phyloP scores from a whole-genome alignment of 2,329 filamentous ascomycete species.

The Ophioceras dolichostomum region DNA sequence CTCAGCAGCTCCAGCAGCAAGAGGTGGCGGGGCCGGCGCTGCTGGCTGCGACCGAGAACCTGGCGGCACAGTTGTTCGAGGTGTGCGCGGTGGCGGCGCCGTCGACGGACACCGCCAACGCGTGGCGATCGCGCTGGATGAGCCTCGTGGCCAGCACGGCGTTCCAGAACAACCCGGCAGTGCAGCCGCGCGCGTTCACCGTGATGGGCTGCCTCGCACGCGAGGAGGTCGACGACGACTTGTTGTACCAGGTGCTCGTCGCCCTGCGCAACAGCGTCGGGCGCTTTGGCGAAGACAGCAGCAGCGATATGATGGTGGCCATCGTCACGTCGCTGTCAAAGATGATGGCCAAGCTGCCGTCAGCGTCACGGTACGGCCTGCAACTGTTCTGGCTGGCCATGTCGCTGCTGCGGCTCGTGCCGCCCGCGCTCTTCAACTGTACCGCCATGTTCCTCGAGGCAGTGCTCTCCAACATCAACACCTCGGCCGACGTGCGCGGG shows the following conservation, averaged over 20 bases:
- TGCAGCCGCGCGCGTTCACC: constrained; percentile 56
- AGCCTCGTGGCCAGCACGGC: constrained; percentile 60
- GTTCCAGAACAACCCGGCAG: constrained; percentile 61
- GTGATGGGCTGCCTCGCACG: constrained; percentile 60
- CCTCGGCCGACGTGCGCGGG: constrained; percentile 44
- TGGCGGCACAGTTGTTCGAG: constrained; percentile 51
- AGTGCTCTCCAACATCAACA: constrained; percentile 51
- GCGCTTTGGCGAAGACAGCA: constrained; percentile 47
- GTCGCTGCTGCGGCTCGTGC: constrained; percentile 52
- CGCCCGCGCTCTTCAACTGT: constrained; percentile 51
- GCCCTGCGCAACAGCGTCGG: constrained; percentile 51
- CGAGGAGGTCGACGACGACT: constrained; percentile 61
- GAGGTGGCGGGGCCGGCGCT: constrained; percentile 40
- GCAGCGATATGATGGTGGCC: constrained; percentile 53
- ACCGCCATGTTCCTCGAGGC: constrained; percentile 53
- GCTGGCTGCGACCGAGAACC: constrained; percentile 44
- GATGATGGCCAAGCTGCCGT: constrained; percentile 58
- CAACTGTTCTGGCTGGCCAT: constrained; percentile 62
- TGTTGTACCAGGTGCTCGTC: constrained; percentile 59
- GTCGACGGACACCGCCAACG: constrained; percentile 51
- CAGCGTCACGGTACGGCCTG: constrained; percentile 53
- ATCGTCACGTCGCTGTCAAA: constrained; percentile 56
- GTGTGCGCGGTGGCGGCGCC: constrained; percentile 51
- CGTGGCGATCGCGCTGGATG: constrained; percentile 63
- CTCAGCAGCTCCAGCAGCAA: too few relatives aligned